Percentiles rank a stretch among this genome's conserved stretches.
These are phyloP conservation scores for Craterostigma plantagineum DNA, from an alignment of 257 asterid genomes.

Conservation along the genomic window DNA sequence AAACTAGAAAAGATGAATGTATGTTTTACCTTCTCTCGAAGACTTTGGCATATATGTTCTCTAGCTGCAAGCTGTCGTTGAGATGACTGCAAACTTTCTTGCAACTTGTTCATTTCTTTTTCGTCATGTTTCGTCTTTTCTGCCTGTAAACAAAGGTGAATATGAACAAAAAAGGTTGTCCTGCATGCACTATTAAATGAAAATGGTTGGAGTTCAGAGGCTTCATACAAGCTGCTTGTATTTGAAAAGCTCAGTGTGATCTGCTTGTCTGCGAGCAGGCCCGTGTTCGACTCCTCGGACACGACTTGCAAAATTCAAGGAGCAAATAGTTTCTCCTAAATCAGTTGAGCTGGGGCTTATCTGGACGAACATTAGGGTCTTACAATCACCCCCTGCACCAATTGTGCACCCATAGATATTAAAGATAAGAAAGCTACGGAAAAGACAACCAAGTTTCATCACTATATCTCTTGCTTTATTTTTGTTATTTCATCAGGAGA, in stretches of 20 bases:
- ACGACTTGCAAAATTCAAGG: slow-evolving; percentile 83
- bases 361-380: slow-evolving; percentile 72
- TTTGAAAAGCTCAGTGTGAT: slow-evolving; percentile 48
- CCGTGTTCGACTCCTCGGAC: slow-evolving; percentile 91
- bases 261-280: slow-evolving; percentile 70
- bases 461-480: too few relatives aligned
- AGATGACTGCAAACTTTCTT: slow-evolving; percentile 63
- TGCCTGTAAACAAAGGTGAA: slow-evolving; percentile 32
- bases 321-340: slow-evolving; percentile 80
- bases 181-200: neutral
- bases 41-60: slow-evolving; percentile 62
- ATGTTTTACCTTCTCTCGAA: slow-evolving; percentile 66
- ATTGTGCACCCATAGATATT: slow-evolving; percentile 6
- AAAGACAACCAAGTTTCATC: neutral
- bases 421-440: neutral
- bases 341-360: slow-evolving; percentile 60
- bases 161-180: neutral
- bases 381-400: slow-evolving; percentile 90
- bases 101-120: slow-evolving; percentile 74
- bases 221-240: slow-evolving; percentile 68
- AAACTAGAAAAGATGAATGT: too few relatives aligned
- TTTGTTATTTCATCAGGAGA: too few relatives aligned
- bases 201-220: neutral
- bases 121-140: slow-evolving; percentile 83
- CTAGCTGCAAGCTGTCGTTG: slow-evolving; percentile 58